A percentile compares a stretch with the other conserved stretches of the same genome.
These are phyloP conservation scores for Leishmania tropica DNA, from an alignment of 208 protist species.

Conservation along the genomic window DNA sequence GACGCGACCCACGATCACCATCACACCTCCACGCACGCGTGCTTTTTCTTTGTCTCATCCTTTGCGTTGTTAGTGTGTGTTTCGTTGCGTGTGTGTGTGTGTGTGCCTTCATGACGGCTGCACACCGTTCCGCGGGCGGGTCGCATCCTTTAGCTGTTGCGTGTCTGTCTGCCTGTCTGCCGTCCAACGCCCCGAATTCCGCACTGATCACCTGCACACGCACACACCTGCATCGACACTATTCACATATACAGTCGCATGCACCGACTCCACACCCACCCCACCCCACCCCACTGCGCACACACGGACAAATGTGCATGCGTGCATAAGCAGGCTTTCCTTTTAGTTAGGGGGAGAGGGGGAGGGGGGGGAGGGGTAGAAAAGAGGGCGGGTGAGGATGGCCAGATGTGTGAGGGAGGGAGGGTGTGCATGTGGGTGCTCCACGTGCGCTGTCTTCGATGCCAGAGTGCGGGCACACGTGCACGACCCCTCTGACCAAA, in stretches of 20 bases:
- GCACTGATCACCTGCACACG: not conserved
- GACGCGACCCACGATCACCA: not conserved
- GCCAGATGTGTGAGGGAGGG: not conserved
- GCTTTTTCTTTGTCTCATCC: slow-evolving; percentile 3
- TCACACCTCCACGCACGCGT: not conserved
- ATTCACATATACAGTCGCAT: not conserved
- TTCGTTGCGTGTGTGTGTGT: not conserved
- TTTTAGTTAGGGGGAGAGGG: not conserved
- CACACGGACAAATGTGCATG: slow-evolving; percentile 1
- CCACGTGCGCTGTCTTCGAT: not conserved
- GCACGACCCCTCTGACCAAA: not conserved
- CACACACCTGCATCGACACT: not conserved
- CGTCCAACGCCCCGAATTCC: not conserved
- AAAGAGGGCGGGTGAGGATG: not conserved
- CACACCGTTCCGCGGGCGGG: too few relatives aligned
- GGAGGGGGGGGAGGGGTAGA: slow-evolving; percentile 3
- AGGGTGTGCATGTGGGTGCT: not conserved
- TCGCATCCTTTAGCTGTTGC: not conserved
- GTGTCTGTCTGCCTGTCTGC: not conserved
- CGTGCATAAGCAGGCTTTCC: not conserved
- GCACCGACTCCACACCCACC: not conserved
- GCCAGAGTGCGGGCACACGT: not conserved
- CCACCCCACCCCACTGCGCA: not conserved
- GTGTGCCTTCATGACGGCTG: too few relatives aligned
- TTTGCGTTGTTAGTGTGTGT: too few relatives aligned